Evolutionary conservation across 2,329 filamentous ascomycete genomes (phyloP), one percentile per base, ranked within the genome.

Genomic region (Apiospora arundinis): DNA sequence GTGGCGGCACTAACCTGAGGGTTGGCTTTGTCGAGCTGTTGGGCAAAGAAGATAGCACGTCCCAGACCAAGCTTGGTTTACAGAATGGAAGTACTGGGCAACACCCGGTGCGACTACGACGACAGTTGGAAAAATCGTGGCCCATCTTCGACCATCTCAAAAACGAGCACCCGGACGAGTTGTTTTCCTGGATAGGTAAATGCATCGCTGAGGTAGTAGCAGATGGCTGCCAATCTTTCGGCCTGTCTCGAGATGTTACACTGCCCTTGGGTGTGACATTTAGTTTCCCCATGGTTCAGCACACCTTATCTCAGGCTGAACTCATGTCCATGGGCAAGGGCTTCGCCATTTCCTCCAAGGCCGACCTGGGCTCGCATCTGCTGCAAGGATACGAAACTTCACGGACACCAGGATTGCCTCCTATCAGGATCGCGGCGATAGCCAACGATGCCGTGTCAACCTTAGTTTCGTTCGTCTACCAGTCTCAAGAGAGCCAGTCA

Each of bases 361-460:
- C 91, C 8, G 88, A 92, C 71, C 83, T 93, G 1, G 90, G 88
- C 11, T 85, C 87, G 44, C 86, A 89, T 73, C 82, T 93, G 8
- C 80, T 87, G 12, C 81, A 84, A 45, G 91, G 91, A 0, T 93
- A 93, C 75, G 83, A 86, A 63, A 83, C 83, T 45, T 82, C 86
- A n/a, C 83, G 84, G 46, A 4, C 8, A 40, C 2, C 56, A 21
- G 74, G 81, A 16, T 82, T 95, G 28, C 93, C 93, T 0, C 87
- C 85, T 16, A 88, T 96, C 74, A 88, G 87, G 72, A 91, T 95
- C 69, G 88, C 90, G 11, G 93, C 93, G 68, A 95, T 96, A 73
- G 90, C 93, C 48, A 96, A 95, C 77, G 93, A 96, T 77, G 90
- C 93, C 0, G 93, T 95, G 48, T 92, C 93, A 7, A 95, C 93